Evolutionary conservation across 2,329 filamentous ascomycete species (phyloP).

Genomic region (Trichoderma semiorbis): DNA sequence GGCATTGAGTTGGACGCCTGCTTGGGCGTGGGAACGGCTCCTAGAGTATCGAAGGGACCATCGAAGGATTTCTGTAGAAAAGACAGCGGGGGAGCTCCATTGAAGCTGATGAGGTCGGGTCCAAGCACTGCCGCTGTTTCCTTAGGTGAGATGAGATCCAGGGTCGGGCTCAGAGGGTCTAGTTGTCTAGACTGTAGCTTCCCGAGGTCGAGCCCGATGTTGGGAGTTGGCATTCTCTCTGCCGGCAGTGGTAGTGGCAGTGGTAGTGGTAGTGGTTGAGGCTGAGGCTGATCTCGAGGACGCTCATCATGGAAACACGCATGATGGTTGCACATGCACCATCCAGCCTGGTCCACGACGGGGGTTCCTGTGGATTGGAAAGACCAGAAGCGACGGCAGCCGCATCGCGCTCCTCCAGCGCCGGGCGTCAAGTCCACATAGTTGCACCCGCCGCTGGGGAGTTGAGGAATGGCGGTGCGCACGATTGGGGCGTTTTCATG

Average conservation of each 20-base stretch:
- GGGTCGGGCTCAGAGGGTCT: constrained; percentile 51
- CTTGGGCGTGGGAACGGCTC: constrained; percentile 24
- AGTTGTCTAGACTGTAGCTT: constrained; percentile 42
- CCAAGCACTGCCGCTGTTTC: constrained; percentile 35
- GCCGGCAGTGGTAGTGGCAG: constrained; percentile 10
- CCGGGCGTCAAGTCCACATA: constrained; percentile 53
- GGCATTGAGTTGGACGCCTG: constrained; percentile 45
- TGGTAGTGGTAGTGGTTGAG: constrained; percentile 16
- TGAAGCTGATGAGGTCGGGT: constrained; percentile 41
- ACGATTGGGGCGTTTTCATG: constrained; percentile 41
- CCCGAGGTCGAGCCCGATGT: constrained; percentile 51
- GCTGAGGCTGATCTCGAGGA: constrained; percentile 24
- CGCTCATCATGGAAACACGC: constrained; percentile 58
- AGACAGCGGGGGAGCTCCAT: constrained; percentile 30
- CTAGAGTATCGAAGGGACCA: constrained; percentile 25
- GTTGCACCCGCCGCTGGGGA: constrained; percentile 56
- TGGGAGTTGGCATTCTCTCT: constrained; percentile 21
- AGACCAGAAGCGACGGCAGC: constrained; percentile 60
- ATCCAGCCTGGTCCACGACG: constrained; percentile 43
- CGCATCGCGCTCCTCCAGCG: constrained; percentile 51
- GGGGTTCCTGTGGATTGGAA: constrained; percentile 36
- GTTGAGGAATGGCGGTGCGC: constrained; percentile 27
- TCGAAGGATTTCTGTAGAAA: constrained; percentile 34
- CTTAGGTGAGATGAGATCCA: constrained; percentile 44
- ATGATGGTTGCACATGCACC: constrained; percentile 63